Percentiles rank a stretch among this genome's conserved stretches.
Evolutionary conservation across 768 basidiomycete genomes (phyloP).

Genomic region (Cystobasidium ongulense): DNA sequence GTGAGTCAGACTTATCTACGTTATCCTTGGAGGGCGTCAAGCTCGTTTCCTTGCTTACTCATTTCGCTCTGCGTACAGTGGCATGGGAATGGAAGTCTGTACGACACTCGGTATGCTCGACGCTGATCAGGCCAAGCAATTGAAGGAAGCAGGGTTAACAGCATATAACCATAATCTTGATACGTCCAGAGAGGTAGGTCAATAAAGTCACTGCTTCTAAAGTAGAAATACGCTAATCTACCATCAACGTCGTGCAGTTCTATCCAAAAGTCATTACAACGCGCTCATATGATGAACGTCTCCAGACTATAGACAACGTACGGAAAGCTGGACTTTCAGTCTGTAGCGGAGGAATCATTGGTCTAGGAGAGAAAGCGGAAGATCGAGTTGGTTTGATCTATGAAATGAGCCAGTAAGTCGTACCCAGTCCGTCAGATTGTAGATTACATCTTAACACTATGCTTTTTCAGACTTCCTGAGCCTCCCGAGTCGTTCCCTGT

Average conservation of each 20-base stretch:
- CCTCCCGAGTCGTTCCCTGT: slow-evolving; percentile 99
- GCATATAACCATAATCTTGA: slow-evolving; percentile 99
- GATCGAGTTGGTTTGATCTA: slow-evolving; percentile 89
- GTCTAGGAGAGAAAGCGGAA: slow-evolving; percentile 78
- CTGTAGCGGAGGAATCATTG: slow-evolving; percentile 91
- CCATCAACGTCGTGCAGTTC: slow-evolving; percentile 9
- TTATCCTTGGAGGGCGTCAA: too few relatives aligned
- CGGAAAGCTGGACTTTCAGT: slow-evolving; percentile 93
- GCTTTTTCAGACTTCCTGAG: slow-evolving; percentile 64
- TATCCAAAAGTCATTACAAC: slow-evolving; percentile 77
- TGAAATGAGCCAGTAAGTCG: slow-evolving; percentile 81
- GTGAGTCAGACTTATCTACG: slow-evolving; percentile 20
- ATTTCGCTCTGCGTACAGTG: slow-evolving; percentile 49
- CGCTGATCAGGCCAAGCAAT: slow-evolving; percentile 78
- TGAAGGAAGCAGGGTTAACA: slow-evolving; percentile 91
- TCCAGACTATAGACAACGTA: slow-evolving; percentile 80
- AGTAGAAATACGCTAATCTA: too few relatives aligned
- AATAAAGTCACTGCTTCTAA: too few relatives aligned
- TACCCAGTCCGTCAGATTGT: neutral
- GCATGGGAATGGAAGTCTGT: slow-evolving; percentile 98
- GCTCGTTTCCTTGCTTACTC: slow-evolving; percentile 7
- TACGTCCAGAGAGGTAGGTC: slow-evolving; percentile 68
- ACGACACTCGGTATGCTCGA: slow-evolving; percentile 95
- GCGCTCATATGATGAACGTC: slow-evolving; percentile 82
- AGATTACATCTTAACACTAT: slow-evolving; percentile 23